A percentile compares a stretch with the other conserved stretches of the same genome.
Evolutionary conservation across 2,329 filamentous ascomycete species (phyloP).

Genomic region (Fusarium sterilihyphosum): DNA sequence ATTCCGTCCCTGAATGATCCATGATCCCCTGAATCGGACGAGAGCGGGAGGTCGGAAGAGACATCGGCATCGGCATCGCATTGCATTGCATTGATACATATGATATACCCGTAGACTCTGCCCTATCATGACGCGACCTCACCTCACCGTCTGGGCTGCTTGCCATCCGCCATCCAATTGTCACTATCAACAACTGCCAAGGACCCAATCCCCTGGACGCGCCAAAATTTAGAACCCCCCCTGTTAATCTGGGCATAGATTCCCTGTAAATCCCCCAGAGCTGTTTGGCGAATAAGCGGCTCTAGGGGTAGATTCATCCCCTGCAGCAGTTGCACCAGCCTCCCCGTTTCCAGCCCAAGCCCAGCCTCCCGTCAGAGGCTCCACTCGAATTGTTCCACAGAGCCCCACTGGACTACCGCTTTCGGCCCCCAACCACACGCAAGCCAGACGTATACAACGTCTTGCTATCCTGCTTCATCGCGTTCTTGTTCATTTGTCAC

Average conservation of each 20-base stretch:
- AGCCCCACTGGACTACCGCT: conserved; percentile 39
- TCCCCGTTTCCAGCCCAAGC: conserved; percentile 46
- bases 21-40: conserved; percentile 29
- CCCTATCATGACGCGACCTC: conserved; percentile 8
- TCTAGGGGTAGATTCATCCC: conserved; percentile 31
- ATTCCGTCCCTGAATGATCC: conserved; percentile 17
- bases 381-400: conserved; percentile 27
- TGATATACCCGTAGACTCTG: background rate
- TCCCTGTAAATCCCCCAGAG: conserved; percentile 33
- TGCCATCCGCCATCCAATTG: background rate
- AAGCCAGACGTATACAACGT: conserved; percentile 42
- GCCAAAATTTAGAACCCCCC: conserved; percentile 29
- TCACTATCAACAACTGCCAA: conserved; percentile 26
- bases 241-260: conserved; percentile 25
- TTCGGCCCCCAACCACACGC: conserved; percentile 46
- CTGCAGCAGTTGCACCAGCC: conserved; percentile 45
- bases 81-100: background rate
- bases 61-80: background rate
- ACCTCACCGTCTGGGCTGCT: background rate
- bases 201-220: conserved; percentile 28
- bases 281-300: conserved; percentile 23
- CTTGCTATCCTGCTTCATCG: conserved; percentile 38
- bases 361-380: conserved; percentile 40
- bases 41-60: conserved; percentile 24
- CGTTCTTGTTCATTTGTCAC: conserved; percentile 19